A percentile compares a stretch with the other conserved stretches of the same genome.
These are phyloP conservation scores for Pythium folliculosum DNA, from an alignment of 352 stramenopile species.

Conservation along the genomic window DNA sequence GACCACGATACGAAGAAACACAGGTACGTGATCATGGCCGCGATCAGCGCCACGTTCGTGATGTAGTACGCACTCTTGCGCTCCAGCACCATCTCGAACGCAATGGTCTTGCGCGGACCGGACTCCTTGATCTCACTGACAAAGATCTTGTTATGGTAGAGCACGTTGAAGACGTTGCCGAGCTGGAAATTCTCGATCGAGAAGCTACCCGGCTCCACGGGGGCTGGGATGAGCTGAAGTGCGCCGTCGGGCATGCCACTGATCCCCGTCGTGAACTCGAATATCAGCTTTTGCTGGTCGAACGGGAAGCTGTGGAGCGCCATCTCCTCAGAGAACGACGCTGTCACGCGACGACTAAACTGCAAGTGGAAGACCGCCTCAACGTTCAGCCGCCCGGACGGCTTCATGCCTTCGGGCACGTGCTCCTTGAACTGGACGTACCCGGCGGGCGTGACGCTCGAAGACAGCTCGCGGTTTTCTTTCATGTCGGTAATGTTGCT, in stretches of 20 bases:
- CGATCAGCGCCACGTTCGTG: constrained; percentile 50
- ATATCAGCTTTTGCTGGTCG: constrained; percentile 60
- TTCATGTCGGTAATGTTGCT: constrained; percentile 32
- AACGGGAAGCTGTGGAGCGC: constrained; percentile 55
- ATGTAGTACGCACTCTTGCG: constrained; percentile 52
- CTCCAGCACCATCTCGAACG: constrained; percentile 65
- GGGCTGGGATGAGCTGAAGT: constrained; percentile 7
- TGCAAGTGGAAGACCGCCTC: constrained; percentile 31
- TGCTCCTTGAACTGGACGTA: constrained; percentile 7
- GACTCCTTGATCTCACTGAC: constrained; percentile 35
- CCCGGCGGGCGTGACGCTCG: constrained; percentile 11
- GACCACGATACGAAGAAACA: constrained; percentile 33
- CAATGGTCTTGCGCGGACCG: constrained; percentile 40
- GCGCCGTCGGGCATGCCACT: constrained; percentile 23
- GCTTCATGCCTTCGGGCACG: background rate
- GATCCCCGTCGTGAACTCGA: constrained; percentile 35
- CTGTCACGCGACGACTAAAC: constrained; percentile 42
- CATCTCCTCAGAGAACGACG: constrained; percentile 58
- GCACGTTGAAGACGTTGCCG: constrained; percentile 55
- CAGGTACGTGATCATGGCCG: constrained; percentile 54
- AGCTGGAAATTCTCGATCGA: constrained; percentile 50
- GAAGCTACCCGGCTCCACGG: constrained; percentile 42
- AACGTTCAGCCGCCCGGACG: background rate
- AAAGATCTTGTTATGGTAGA: constrained; percentile 50
- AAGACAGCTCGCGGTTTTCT: constrained; percentile 7